A percentile compares a stretch with the other conserved stretches of the same genome.
Evolutionary conservation across 345 rosid genomes (phyloP).

Genomic region (Euphorbia lathyris): DNA sequence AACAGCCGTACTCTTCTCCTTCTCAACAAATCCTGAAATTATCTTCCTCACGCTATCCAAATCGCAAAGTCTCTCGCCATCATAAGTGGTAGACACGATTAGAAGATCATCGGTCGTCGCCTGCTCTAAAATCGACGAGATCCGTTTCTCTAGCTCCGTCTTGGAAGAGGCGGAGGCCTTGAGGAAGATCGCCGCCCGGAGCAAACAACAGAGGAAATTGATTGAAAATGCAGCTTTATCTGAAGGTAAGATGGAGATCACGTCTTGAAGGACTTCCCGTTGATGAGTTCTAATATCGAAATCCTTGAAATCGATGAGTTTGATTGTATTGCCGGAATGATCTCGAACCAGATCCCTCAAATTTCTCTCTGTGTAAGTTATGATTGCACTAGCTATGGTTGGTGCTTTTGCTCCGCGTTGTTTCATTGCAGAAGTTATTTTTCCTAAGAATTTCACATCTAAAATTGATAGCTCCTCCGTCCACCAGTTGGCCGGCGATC

Average conservation of each 20-base stretch:
- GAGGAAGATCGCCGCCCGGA: conserved; percentile 75
- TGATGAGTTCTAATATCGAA: conserved; percentile 44
- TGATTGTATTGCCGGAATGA: conserved; percentile 58
- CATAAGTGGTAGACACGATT: conserved; percentile 72
- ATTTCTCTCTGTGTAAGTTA: conserved; percentile 72
- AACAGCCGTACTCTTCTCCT: conserved; percentile 74
- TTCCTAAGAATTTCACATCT: conserved; percentile 48
- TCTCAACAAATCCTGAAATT: conserved; percentile 66
- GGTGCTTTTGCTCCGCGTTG: conserved; percentile 64
- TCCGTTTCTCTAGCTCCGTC: conserved; percentile 77
- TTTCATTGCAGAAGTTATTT: conserved; percentile 55
- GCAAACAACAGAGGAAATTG: conserved; percentile 85
- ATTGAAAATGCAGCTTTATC: conserved; percentile 72
- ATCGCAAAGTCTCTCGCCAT: conserved; percentile 75
- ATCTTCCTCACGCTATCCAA: conserved; percentile 81
- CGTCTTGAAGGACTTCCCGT: conserved; percentile 58
- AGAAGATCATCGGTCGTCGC: conserved; percentile 75
- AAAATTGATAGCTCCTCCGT: conserved; percentile 82
- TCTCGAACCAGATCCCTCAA: conserved; percentile 83
- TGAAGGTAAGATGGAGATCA: conserved; percentile 62
- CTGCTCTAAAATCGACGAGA: conserved; percentile 70
- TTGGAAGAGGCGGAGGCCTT: conserved; percentile 51
- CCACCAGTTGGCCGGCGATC: conserved; percentile 97
- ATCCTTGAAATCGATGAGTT: conserved; percentile 30
- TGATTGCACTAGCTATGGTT: conserved; percentile 55